Conservation (phyloP, 2,329 filamentous ascomycete species). For the Fusarium albosuccineum region DNA sequence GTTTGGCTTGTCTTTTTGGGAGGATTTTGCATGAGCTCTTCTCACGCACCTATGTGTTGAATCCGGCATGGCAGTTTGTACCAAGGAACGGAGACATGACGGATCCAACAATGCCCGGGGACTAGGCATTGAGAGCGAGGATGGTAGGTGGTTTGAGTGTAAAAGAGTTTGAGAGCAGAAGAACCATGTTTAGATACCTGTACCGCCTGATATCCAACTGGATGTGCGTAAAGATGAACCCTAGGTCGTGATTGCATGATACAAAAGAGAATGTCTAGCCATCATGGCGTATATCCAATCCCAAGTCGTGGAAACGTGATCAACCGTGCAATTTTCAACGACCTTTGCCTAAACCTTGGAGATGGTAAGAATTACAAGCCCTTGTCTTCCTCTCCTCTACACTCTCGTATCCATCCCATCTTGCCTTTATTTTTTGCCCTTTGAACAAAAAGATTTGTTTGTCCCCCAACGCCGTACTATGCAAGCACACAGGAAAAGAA, state of each 20-base stretch:
- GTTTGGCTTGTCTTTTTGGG: conserved; percentile 42
- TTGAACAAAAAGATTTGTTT: conserved; percentile 50
- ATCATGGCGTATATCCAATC: conserved; percentile 22
- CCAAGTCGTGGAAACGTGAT: conserved; percentile 42
- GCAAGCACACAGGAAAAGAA: conserved; percentile 57
- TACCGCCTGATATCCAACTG: conserved; percentile 30
- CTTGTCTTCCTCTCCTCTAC: conserved; percentile 37
- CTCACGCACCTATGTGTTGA: conserved; percentile 34
- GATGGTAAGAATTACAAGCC: conserved; percentile 50
- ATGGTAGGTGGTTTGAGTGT: conserved; percentile 20
- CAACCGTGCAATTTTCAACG: conserved; percentile 43
- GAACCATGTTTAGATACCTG: conserved; percentile 37
- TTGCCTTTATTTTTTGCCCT: conserved; percentile 46
- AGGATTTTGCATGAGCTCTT: conserved; percentile 27
- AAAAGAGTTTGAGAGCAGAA: conserved; percentile 41
- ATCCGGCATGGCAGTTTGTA: conserved; percentile 28
- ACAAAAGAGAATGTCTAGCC: conserved; percentile 33
- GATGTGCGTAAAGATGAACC: conserved; percentile 17
- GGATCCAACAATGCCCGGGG: not conserved
- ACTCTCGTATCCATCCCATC: conserved; percentile 27
- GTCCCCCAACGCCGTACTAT: conserved; percentile 58
- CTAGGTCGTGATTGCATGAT: conserved; percentile 41
- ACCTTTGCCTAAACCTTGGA: conserved; percentile 47
- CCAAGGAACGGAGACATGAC: conserved; percentile 25
- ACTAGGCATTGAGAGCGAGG: conserved; percentile 21